These are phyloP conservation scores for Protea cynaroides DNA, from an alignment of 164 flowering plant species.

Conservation along the genomic window DNA sequence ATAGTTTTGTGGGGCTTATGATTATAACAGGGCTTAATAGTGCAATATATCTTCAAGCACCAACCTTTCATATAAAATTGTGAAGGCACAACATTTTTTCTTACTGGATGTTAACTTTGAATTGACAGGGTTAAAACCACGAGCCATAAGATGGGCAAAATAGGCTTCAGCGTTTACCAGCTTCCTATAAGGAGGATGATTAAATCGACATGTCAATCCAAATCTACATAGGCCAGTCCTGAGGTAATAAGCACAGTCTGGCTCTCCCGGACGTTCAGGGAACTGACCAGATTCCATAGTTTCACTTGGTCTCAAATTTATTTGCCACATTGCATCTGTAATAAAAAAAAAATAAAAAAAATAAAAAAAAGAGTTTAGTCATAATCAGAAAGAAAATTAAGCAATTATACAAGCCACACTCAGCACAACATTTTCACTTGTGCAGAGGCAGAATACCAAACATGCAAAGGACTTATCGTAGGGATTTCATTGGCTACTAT, in stretches of 20 bases:
- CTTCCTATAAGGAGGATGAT: slow-evolving; percentile 87
- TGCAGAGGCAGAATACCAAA: background rate
- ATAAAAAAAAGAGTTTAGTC: background rate
- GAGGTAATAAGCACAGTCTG: slow-evolving; percentile 85
- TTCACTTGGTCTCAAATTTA: slow-evolving; percentile 68
- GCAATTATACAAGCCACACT: background rate
- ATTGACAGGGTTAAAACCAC: background rate
- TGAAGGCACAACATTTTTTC: background rate
- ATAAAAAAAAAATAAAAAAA: slow-evolving; percentile 5
- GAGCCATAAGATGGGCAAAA: slow-evolving; percentile 1
- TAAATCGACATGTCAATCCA: slow-evolving; percentile 86
- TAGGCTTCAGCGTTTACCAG: slow-evolving; percentile 42
- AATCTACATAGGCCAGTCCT: slow-evolving; percentile 93
- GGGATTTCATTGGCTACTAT: too few species aligned
- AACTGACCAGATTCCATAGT: slow-evolving; percentile 66
- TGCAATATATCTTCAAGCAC: too few species aligned
- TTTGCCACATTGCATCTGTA: slow-evolving; percentile 80
- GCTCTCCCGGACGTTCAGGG: slow-evolving; percentile 95
- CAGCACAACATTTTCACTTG: background rate
- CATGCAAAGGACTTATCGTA: background rate
- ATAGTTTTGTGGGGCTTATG: too few species aligned
- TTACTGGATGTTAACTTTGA: background rate
- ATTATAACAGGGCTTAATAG: too few species aligned
- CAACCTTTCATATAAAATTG: background rate
- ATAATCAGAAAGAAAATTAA: background rate